These are phyloP conservation scores for Tolypocladium cylindrosporum DNA, from an alignment of 2,329 filamentous ascomycete species.

Conservation along the genomic window DNA sequence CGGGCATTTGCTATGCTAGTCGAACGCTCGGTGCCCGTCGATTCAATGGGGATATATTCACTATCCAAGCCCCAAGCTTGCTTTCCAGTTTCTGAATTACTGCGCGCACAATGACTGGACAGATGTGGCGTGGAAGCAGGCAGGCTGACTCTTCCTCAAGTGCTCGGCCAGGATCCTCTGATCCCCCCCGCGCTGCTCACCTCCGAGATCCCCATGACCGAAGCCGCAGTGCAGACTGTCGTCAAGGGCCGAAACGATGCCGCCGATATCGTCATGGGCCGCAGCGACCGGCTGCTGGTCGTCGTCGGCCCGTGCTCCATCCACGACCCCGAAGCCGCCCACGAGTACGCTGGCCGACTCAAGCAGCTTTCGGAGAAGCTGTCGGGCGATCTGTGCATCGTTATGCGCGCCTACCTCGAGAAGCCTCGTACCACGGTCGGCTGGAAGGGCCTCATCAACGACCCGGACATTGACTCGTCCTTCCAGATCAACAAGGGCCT, in stretches of 20 bases:
- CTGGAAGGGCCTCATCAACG: slow-evolving; percentile 99
- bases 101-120: background rate
- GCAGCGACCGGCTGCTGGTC: slow-evolving; percentile 81
- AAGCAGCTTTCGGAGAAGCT: slow-evolving; percentile 71
- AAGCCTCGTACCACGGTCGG: slow-evolving; percentile 97
- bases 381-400: slow-evolving; percentile 72
- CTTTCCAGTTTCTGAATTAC: background rate
- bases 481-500: slow-evolving; percentile 99
- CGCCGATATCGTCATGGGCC: slow-evolving; percentile 66
- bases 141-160: slow-evolving; percentile 34
- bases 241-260: slow-evolving; percentile 59
- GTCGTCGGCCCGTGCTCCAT: slow-evolving; percentile 95
- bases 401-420: slow-evolving; percentile 98
- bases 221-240: slow-evolving; percentile 55
- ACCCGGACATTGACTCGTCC: slow-evolving; percentile 92
- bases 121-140: background rate
- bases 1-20: background rate
- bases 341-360: slow-evolving; percentile 79
- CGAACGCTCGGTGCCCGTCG: background rate
- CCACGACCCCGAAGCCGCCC: slow-evolving; percentile 79
- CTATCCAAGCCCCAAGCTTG: background rate
- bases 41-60: background rate
- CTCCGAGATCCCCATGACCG: slow-evolving; percentile 68
- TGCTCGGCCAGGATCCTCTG: slow-evolving; percentile 87
- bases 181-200: slow-evolving; percentile 82